Evolutionary conservation across 768 basidiomycete species (phyloP).

Genomic region (Agaricus subrufescens): DNA sequence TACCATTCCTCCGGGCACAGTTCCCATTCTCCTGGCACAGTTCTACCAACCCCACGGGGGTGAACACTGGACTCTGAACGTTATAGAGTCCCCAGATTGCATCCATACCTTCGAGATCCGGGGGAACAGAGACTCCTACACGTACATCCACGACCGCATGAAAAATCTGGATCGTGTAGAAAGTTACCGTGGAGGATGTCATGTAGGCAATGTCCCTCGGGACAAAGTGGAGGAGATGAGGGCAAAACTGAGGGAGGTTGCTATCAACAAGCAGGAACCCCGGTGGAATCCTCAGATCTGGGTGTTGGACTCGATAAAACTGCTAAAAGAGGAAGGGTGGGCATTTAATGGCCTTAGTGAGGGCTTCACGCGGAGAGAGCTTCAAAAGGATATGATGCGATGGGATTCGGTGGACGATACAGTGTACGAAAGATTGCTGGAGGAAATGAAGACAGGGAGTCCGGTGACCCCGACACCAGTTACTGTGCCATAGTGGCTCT

Average conservation of each 20-base stretch:
- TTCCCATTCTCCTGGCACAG: conserved; percentile 10
- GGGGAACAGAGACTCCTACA: conserved; percentile 11
- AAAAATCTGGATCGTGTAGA: conserved; percentile 2
- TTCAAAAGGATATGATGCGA: conserved; percentile 9
- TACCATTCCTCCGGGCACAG: background rate
- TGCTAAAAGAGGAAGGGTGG: conserved; percentile 8
- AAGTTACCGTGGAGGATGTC: conserved; percentile 11
- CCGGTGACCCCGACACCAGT: background rate
- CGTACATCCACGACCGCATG: conserved; percentile 4
- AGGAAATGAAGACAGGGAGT: background rate
- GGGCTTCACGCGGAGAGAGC: conserved; percentile 2
- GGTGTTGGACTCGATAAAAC: conserved; percentile 10
- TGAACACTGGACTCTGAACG: conserved; percentile 10
- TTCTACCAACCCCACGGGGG: conserved; percentile 5
- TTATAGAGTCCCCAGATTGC: conserved; percentile 5
- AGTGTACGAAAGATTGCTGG: conserved; percentile 10
- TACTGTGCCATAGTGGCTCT: background rate
- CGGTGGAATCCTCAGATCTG: conserved; percentile 11
- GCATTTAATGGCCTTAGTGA: conserved; percentile 7
- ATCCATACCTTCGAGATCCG: conserved; percentile 9
- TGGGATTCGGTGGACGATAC: conserved; percentile 10
- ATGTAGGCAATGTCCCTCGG: conserved; percentile 11
- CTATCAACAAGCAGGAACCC: conserved; percentile 7
- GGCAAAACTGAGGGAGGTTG: conserved; percentile 2
- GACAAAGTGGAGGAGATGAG: conserved; percentile 6